Percentiles rank a stretch among this genome's conserved stretches.
Evolutionary conservation across 345 rosid species (phyloP).

Genomic region (Cochlearia excelsa): DNA sequence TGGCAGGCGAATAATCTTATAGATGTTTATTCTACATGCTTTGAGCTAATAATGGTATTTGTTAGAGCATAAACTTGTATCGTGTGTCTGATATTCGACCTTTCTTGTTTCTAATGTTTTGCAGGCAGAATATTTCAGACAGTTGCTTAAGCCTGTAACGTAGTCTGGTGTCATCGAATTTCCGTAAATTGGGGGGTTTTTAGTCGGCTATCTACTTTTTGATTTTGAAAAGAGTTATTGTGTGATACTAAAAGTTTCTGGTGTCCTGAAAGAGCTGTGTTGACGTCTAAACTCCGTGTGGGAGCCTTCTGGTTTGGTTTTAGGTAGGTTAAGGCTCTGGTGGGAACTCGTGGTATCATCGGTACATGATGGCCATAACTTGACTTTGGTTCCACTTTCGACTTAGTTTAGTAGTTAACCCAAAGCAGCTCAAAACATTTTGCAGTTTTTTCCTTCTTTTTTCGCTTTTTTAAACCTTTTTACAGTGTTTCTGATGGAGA

Average conservation of each 20-base stretch:
- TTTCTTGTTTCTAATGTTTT: not conserved
- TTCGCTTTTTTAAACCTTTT: conserved; percentile 3
- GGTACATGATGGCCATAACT: conserved; percentile 37
- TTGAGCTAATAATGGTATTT: not conserved
- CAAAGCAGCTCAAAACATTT: conserved; percentile 31
- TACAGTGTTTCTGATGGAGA: conserved; percentile 51
- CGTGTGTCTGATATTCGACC: not conserved
- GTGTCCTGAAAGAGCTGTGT: conserved; percentile 36
- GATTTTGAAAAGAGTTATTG: conserved; percentile 35
- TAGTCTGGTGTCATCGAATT: conserved; percentile 46
- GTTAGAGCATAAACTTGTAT: not conserved
- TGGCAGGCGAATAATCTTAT: not conserved
- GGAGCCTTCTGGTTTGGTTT: conserved; percentile 22
- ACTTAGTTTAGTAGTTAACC: conserved; percentile 33
- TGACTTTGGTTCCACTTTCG: conserved; percentile 33
- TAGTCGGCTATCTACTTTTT: conserved; percentile 45
- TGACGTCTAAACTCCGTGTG: conserved; percentile 21
- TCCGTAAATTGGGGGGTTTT: conserved; percentile 36
- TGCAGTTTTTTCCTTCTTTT: conserved; percentile 27
- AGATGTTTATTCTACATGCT: conserved; percentile 10
- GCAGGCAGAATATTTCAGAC: conserved; percentile 96
- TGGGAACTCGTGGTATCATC: conserved; percentile 28
- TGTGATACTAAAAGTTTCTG: conserved; percentile 30
- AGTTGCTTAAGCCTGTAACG: conserved; percentile 97
- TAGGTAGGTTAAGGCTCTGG: conserved; percentile 27